Evolutionary conservation across 1,284 basidiomycete genomes (phyloP).

Genomic region (Puccinia coronata): DNA sequence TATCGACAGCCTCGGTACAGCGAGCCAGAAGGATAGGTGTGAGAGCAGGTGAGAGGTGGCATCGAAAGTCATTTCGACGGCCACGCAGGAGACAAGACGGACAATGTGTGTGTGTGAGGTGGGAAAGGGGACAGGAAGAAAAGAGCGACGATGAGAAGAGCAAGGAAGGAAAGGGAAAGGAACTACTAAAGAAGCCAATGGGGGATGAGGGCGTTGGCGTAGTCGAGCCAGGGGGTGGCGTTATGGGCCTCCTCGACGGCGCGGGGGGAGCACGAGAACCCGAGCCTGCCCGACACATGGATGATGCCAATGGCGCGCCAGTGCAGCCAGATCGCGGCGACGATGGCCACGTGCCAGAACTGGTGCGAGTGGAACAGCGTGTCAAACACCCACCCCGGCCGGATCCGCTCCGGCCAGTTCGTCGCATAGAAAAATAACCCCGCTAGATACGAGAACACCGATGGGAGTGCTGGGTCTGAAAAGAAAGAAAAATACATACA

Average conservation of each 20-base stretch:
- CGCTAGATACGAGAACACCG: slow-evolving; percentile 37
- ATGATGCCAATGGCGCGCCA: slow-evolving; percentile 43
- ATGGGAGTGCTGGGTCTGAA: slow-evolving; percentile 22
- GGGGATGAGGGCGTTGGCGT: neutral
- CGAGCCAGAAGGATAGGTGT: too few species aligned
- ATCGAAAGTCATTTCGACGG: too few species aligned
- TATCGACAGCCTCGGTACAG: too few species aligned
- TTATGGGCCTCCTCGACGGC: neutral
- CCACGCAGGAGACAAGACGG: too few species aligned
- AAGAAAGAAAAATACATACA: too few species aligned
- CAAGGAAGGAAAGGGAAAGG: too few species aligned
- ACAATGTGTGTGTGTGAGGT: too few species aligned
- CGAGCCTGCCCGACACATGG: slow-evolving; percentile 16
- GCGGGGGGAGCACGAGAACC: slow-evolving; percentile 23
- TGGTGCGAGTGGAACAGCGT: slow-evolving; percentile 46
- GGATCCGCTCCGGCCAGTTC: slow-evolving; percentile 46
- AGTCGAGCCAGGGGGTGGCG: neutral
- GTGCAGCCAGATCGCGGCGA: slow-evolving; percentile 43
- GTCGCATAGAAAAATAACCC: slow-evolving; percentile 46
- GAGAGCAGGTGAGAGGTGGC: too few species aligned
- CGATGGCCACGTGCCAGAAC: slow-evolving; percentile 49
- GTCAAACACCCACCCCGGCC: slow-evolving; percentile 46
- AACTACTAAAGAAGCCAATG: too few species aligned
- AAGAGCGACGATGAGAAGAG: too few species aligned
- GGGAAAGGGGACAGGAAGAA: too few species aligned